Conservation (phyloP, 2,329 filamentous ascomycete genomes). For the Hymenoscyphus albidus region DNA sequence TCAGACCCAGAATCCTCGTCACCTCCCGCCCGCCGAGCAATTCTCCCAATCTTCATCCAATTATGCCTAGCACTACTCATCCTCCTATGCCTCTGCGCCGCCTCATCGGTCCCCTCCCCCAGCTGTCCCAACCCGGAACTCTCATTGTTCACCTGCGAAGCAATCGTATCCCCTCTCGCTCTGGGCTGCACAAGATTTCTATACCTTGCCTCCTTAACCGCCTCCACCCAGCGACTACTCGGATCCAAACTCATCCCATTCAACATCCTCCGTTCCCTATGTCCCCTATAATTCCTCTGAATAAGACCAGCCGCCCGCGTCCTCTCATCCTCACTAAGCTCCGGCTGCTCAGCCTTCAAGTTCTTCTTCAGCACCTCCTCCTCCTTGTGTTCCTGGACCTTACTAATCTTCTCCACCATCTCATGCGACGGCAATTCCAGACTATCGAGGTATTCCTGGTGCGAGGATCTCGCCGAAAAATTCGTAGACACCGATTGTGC, state of each 20-base stretch:
- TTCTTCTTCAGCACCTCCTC: slow-evolving; percentile 26
- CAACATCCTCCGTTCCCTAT: slow-evolving; percentile 68
- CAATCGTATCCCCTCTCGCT: slow-evolving; percentile 22
- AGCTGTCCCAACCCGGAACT: no score
- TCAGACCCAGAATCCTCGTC: slow-evolving; percentile 48
- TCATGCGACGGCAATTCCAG: slow-evolving; percentile 30
- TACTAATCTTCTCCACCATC: slow-evolving; percentile 47
- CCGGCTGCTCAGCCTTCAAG: slow-evolving; percentile 31
- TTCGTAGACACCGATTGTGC: slow-evolving; percentile 23
- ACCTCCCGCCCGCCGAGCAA: slow-evolving; percentile 67
- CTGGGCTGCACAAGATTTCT: slow-evolving; percentile 46
- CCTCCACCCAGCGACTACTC: slow-evolving; percentile 38
- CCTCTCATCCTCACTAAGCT: slow-evolving; percentile 40
- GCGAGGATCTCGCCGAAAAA: slow-evolving; percentile 18
- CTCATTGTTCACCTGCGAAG: neutral
- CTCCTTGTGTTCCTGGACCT: slow-evolving; percentile 43
- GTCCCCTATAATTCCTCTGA: slow-evolving; percentile 73
- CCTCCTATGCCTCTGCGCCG: slow-evolving; percentile 5
- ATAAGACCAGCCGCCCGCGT: slow-evolving; percentile 53
- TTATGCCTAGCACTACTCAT: slow-evolving; percentile 53
- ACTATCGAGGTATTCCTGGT: slow-evolving; percentile 34
- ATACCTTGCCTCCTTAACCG: slow-evolving; percentile 54
- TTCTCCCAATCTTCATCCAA: slow-evolving; percentile 70
- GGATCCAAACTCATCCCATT: slow-evolving; percentile 57
- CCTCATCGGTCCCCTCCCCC: slow-evolving; percentile 6